A percentile compares a stretch with the other conserved stretches of the same genome.
Evolutionary conservation across 441 rosid species (phyloP).

Genomic region (Eutrema salsugineum): DNA sequence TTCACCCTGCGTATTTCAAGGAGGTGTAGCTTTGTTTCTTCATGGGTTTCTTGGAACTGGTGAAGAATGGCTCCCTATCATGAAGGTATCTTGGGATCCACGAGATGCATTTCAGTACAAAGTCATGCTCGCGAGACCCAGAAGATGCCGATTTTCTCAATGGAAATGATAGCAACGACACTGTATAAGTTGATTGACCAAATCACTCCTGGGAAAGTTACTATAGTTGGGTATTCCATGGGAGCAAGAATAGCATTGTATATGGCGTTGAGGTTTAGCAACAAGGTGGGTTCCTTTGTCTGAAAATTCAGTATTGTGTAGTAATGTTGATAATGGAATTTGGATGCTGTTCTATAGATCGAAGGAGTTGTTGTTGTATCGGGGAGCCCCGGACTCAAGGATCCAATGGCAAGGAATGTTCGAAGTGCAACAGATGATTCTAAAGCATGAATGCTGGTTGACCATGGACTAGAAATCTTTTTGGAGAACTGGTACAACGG

Average conservation of each 20-base stretch:
- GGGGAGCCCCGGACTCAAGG: constrained; percentile 79
- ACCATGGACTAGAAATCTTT: constrained; percentile 64
- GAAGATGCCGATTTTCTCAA: constrained; percentile 41
- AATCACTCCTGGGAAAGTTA: too few species aligned
- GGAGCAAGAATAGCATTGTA: too few species aligned
- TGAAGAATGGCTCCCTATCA: constrained; percentile 87
- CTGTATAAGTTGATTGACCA: too few species aligned
- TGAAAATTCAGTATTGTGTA: too few species aligned
- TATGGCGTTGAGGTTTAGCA: too few species aligned
- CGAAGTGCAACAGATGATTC: constrained; percentile 81
- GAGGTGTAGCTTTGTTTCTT: constrained; percentile 57
- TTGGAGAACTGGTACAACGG: constrained; percentile 76
- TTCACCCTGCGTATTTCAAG: constrained; percentile 39
- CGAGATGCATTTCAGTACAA: constrained; percentile 70
- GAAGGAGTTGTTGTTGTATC: too few species aligned
- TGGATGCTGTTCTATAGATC: too few species aligned
- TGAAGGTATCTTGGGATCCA: constrained; percentile 73
- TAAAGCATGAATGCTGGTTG: constrained; percentile 49
- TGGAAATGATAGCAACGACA: constrained; percentile 50
- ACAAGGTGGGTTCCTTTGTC: too few species aligned
- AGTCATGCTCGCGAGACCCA: constrained; percentile 28
- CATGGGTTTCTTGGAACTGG: constrained; percentile 96
- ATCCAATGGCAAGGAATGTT: constrained; percentile 51
- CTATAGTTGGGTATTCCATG: too few species aligned
- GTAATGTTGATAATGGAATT: too few species aligned